Conservation (phyloP, 2,329 filamentous ascomycete species). For the Penicillium decumbens region DNA sequence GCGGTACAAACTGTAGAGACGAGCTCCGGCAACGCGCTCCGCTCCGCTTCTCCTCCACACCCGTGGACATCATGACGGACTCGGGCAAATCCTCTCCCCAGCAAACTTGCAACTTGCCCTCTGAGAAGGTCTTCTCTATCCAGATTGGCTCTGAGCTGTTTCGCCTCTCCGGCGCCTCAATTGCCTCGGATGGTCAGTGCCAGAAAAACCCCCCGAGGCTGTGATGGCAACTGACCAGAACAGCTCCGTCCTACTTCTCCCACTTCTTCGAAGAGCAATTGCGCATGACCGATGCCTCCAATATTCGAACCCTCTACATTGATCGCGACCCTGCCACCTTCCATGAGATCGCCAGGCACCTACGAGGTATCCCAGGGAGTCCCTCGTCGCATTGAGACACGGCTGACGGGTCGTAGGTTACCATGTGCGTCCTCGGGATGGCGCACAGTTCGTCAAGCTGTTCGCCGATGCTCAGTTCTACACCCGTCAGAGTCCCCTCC, state of each 20-base stretch:
- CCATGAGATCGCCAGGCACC: conserved; percentile 78
- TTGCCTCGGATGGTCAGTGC: conserved; percentile 65
- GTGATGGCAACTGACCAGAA: conserved; percentile 44
- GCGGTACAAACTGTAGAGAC: too few species aligned
- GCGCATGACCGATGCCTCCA: conserved; percentile 54
- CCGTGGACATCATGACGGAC: neutral
- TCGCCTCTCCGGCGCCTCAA: conserved; percentile 63
- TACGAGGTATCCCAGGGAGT: conserved; percentile 57
- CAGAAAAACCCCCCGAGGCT: neutral
- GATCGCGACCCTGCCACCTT: conserved; percentile 90
- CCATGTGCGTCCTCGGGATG: conserved; percentile 74
- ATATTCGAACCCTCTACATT: conserved; percentile 81
- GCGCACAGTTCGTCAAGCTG: conserved; percentile 81
- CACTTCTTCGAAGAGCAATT: conserved; percentile 87
- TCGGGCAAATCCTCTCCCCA: conserved; percentile 6
- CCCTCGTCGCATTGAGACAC: neutral
- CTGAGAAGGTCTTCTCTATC: conserved; percentile 63
- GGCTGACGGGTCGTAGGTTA: conserved; percentile 54
- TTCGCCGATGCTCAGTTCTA: conserved; percentile 97
- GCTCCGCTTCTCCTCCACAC: neutral
- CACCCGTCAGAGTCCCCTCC: conserved; percentile 54
- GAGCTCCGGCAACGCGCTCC: neutral
- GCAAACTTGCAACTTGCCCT: conserved; percentile 40
- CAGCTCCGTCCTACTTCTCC: conserved; percentile 94
- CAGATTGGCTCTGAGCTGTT: conserved; percentile 68